These are phyloP conservation scores for Erodium moschatum DNA, from an alignment of 441 rosid genomes.

Conservation along the genomic window DNA sequence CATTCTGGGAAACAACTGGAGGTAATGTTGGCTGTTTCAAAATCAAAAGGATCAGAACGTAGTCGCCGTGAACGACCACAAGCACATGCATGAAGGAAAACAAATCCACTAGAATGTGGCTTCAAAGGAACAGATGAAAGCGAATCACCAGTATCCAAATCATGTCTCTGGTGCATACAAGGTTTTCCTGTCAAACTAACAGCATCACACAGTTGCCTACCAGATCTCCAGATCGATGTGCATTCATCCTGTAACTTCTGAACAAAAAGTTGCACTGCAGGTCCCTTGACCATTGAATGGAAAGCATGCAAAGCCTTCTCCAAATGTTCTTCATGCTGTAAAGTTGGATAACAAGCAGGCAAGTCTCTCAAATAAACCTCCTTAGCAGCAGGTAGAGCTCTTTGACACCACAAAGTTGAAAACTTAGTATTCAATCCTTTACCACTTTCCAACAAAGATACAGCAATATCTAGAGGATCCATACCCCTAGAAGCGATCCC, in stretches of 20 bases:
- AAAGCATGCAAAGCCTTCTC: slow-evolving; percentile 54
- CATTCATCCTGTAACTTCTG: slow-evolving; percentile 69
- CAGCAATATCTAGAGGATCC: slow-evolving; percentile 52
- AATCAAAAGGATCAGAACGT: slow-evolving; percentile 62
- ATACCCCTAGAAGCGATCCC: slow-evolving; percentile 33
- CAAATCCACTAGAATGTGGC: slow-evolving; percentile 66
- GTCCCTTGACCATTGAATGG: slow-evolving; percentile 68
- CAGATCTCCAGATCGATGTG: slow-evolving; percentile 61
- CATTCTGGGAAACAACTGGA: slow-evolving; percentile 55
- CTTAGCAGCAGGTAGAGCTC: slow-evolving; percentile 62
- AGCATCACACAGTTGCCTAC: slow-evolving; percentile 81
- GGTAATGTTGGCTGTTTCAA: slow-evolving; percentile 53
- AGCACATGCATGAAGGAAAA: slow-evolving; percentile 78
- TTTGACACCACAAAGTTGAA: slow-evolving; percentile 71
- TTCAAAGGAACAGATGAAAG: slow-evolving; percentile 25
- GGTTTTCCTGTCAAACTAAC: slow-evolving; percentile 83
- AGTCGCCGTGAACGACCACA: slow-evolving; percentile 68
- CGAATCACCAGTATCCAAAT: slow-evolving; percentile 22
- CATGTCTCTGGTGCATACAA: slow-evolving; percentile 64
- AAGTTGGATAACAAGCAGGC: slow-evolving; percentile 65
- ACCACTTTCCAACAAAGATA: slow-evolving; percentile 55
- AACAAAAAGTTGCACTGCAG: slow-evolving; percentile 48
- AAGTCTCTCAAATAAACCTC: slow-evolving; percentile 60
- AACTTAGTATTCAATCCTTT: slow-evolving; percentile 55
- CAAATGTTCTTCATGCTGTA: slow-evolving; percentile 54